phyloP scores from a whole-genome alignment of 805 yeast species.

The Jamesozyma lodderae region DNA sequence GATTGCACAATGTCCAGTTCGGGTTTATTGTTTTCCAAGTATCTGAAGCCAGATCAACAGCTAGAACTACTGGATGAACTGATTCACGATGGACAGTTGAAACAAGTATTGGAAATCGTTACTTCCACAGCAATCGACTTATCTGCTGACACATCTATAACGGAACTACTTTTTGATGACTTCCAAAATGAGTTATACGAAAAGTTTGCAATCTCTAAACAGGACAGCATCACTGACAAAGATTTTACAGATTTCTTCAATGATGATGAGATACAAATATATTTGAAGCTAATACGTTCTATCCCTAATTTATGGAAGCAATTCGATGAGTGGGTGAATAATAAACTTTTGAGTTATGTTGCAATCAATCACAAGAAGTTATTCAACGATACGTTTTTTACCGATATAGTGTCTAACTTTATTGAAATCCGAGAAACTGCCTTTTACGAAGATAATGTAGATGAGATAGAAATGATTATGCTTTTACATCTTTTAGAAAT shows the following conservation, averaged over 20 bases:
- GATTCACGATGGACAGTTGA: background rate
- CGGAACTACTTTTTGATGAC: slow-evolving; percentile 3
- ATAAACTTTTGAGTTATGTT: slow-evolving; percentile 6
- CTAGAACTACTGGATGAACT: slow-evolving; percentile 6
- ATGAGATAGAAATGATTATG: slow-evolving; percentile 6
- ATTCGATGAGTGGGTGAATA: slow-evolving; percentile 10
- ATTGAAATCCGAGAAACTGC: background rate
- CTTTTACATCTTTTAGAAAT: slow-evolving; percentile 34
- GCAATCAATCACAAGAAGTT: slow-evolving; percentile 6
- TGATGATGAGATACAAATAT: slow-evolving; percentile 5
- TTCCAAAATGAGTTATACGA: background rate
- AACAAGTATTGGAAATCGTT: slow-evolving; percentile 12
- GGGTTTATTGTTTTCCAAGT: slow-evolving; percentile 3
- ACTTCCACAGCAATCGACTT: slow-evolving; percentile 6
- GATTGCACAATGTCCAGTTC: background rate
- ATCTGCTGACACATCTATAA: slow-evolving; percentile 1
- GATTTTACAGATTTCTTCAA: slow-evolving; percentile 1
- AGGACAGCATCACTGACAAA: background rate
- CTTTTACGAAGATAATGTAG: background rate
- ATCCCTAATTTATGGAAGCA: slow-evolving; percentile 7
- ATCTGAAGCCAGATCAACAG: slow-evolving; percentile 4
- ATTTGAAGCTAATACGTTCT: slow-evolving; percentile 6
- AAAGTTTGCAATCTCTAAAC: background rate
- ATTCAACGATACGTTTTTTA: slow-evolving; percentile 7
- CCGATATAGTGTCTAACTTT: slow-evolving; percentile 3